Percentiles rank a stretch among this genome's conserved stretches.
Conservation (phyloP, 2,329 filamentous ascomycete genomes). For the Fusarium sp. region DNA sequence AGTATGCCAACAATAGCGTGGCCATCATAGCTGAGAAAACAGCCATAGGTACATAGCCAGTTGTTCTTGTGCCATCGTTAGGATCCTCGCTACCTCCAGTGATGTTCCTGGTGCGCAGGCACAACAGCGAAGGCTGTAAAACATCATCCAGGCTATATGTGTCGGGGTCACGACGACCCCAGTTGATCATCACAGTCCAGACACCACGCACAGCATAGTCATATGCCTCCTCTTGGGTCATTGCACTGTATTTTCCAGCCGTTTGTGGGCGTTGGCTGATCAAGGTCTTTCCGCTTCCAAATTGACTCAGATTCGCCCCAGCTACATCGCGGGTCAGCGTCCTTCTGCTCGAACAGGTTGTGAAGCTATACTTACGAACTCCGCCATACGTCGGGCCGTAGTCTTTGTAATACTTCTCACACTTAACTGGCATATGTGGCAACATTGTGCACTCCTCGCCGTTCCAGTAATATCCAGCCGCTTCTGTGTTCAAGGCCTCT, state of each 20-base stretch:
- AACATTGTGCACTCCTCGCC: not conserved
- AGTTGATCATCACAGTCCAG: conserved; percentile 24
- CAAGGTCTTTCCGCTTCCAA: conserved; percentile 7
- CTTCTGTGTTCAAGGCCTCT: not conserved
- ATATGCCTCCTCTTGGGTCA: conserved; percentile 18
- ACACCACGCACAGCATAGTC: conserved; percentile 17
- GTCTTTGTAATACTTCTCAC: conserved; percentile 6
- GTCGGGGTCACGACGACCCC: not conserved
- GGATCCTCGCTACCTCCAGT: conserved; percentile 14
- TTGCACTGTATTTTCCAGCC: not conserved
- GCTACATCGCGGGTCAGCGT: not conserved
- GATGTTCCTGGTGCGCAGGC: conserved; percentile 19
- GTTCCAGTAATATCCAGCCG: not conserved
- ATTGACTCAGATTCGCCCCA: not conserved
- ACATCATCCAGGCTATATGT: not conserved
- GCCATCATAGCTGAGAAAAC: not conserved
- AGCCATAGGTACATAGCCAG: not conserved
- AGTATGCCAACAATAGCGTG: not conserved
- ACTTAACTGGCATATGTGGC: not conserved
- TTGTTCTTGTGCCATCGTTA: conserved; percentile 3
- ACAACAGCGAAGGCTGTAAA: conserved; percentile 13
- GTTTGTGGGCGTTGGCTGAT: not conserved
- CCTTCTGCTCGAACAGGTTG: not conserved
- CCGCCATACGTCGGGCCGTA: not conserved
- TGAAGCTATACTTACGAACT: not conserved